These are phyloP conservation scores for Actinomucor elegans DNA, from an alignment of 371 early-diverging fungal genomes.

Conservation along the genomic window DNA sequence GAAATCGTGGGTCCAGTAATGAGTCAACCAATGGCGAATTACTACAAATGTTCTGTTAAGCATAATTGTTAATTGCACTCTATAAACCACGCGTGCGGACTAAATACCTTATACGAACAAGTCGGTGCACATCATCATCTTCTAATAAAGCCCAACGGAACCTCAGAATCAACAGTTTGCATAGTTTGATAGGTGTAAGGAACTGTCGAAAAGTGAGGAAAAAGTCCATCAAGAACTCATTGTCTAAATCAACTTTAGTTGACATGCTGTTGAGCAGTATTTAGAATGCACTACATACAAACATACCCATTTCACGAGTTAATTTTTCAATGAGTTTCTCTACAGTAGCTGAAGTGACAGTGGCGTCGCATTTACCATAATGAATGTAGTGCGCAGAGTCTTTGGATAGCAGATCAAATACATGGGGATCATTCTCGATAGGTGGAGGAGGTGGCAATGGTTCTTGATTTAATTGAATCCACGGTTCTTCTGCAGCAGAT, in stretches of 20 bases:
- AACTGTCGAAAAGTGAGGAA: conserved; percentile 52
- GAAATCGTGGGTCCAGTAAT: conserved; percentile 50
- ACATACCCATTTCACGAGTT: conserved; percentile 58
- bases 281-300: neutral
- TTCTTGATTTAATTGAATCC: neutral
- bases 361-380: conserved; percentile 36
- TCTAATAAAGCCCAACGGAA: conserved; percentile 52
- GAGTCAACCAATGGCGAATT: conserved; percentile 51
- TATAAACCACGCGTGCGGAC: no score
- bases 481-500: neutral
- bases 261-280: no score
- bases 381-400: conserved; percentile 31
- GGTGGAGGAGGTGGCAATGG: conserved; percentile 27
- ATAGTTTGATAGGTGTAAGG: conserved; percentile 43
- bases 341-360: conserved; percentile 51
- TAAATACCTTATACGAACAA: conserved; percentile 48
- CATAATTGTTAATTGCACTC: no score
- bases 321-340: conserved; percentile 64
- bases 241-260: no score
- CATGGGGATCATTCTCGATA: conserved; percentile 45
- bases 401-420: conserved; percentile 38
- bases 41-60: conserved; percentile 51
- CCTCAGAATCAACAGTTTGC: conserved; percentile 46
- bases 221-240: conserved; percentile 47
- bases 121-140: conserved; percentile 35